phyloP scores from a whole-genome alignment of 2,329 filamentous ascomycete species.

The Pyrenophora graminea region DNA sequence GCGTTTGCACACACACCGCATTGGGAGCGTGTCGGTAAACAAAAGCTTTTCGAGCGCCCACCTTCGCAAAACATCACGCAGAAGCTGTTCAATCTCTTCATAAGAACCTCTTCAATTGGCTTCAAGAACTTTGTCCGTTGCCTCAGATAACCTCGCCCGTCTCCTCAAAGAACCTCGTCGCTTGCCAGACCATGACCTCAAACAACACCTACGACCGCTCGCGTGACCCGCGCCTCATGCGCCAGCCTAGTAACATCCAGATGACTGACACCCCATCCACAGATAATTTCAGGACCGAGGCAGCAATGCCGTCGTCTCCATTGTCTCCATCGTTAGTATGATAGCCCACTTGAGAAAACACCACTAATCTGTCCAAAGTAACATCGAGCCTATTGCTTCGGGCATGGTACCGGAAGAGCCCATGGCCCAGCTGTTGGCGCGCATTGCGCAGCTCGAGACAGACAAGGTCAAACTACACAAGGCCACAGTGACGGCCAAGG shows the following conservation, averaged over 20 bases:
- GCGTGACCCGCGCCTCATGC: not conserved
- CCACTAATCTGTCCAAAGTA: not conserved
- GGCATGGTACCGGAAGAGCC: too few species aligned
- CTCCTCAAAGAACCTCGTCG: not conserved
- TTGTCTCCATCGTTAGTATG: not conserved
- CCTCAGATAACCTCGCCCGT: not conserved
- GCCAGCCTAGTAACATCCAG: not conserved
- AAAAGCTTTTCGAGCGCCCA: too few species aligned
- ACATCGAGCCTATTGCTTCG: too few species aligned
- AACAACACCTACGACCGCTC: not conserved
- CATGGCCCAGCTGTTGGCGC: not conserved
- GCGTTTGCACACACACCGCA: not conserved
- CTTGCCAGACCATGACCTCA: not conserved
- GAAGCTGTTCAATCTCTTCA: too few species aligned
- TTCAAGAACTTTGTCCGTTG: not conserved
- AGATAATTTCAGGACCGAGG: not conserved
- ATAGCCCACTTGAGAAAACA: too few species aligned
- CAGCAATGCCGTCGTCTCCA: too few species aligned
- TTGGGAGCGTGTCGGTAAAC: too few species aligned
- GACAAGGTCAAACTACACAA: not conserved
- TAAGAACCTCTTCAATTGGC: too few species aligned
- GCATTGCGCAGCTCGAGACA: not conserved
- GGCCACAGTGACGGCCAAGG: not conserved
- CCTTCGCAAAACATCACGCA: too few species aligned
- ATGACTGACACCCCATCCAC: not conserved